Evolutionary conservation across 1,284 basidiomycete genomes (phyloP).

Genomic region (Rhodotorula glutinis): DNA sequence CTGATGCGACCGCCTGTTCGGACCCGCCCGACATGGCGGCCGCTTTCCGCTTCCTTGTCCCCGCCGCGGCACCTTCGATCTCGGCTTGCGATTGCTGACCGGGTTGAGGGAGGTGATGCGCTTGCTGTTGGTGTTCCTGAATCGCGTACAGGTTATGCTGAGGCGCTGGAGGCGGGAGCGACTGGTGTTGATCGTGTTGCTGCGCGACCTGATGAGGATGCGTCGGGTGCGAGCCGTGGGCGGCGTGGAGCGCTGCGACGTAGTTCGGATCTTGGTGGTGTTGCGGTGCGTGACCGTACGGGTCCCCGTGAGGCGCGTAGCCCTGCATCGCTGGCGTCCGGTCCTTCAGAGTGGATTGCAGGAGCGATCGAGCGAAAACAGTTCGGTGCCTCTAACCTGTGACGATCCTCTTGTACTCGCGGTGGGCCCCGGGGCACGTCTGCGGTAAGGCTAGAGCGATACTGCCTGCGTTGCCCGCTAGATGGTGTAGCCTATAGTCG

Average conservation of each 20-base stretch:
- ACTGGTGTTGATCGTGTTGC: neutral
- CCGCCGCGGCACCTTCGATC: neutral
- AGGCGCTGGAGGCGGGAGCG: neutral
- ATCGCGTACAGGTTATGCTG: neutral
- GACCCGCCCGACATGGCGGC: neutral
- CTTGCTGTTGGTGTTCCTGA: no score
- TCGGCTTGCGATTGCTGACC: neutral
- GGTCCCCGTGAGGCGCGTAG: conserved; percentile 6
- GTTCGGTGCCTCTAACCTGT: no score
- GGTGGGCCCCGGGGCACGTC: no score
- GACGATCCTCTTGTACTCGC: no score
- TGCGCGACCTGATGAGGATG: no score
- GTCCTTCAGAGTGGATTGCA: no score
- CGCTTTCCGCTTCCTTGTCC: conserved; percentile 21
- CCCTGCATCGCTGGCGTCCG: neutral
- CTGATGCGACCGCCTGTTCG: neutral
- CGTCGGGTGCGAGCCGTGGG: neutral
- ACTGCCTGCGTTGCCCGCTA: no score
- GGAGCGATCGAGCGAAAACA: neutral
- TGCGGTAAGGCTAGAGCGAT: no score
- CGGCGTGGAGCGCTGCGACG: neutral
- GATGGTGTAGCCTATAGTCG: no score
- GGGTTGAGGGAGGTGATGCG: neutral
- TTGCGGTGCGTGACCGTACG: conserved; percentile 4
- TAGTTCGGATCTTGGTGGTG: neutral